phyloP scores from a whole-genome alignment of 345 rosid species.

The Leavenworthia alabamica region DNA sequence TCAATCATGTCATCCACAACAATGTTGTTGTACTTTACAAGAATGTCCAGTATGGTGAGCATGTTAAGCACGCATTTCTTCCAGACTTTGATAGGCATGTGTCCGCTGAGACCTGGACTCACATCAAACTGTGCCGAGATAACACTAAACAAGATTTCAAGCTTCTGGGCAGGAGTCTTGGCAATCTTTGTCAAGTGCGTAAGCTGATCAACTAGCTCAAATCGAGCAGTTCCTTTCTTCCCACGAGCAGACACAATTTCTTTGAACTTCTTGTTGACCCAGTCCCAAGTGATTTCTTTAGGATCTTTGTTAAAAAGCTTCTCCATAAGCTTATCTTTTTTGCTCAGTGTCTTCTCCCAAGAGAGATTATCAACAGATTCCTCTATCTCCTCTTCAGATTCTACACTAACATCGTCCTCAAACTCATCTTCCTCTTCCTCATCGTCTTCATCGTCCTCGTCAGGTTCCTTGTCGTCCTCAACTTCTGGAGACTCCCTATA shows the following conservation, averaged over 20 bases:
- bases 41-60: constrained; percentile 74
- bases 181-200: constrained; percentile 86
- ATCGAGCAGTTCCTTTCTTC: constrained; percentile 89
- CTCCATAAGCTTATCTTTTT: constrained; percentile 73
- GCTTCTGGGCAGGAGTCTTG: constrained; percentile 97
- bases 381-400: constrained; percentile 35
- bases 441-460: constrained; percentile 45
- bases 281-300: constrained; percentile 86
- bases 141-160: constrained; percentile 82
- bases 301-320: constrained; percentile 70
- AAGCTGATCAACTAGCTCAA: constrained; percentile 95
- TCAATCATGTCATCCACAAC: constrained; percentile 71
- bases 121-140: constrained; percentile 96
- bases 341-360: constrained; percentile 77
- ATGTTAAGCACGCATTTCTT: constrained; percentile 82
- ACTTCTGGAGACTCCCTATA: constrained; percentile 65
- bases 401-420: constrained; percentile 28
- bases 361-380: constrained; percentile 30
- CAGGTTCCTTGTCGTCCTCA: constrained; percentile 52
- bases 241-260: constrained; percentile 94
- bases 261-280: constrained; percentile 81
- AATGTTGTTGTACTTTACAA: constrained; percentile 60
- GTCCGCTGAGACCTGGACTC: constrained; percentile 89
- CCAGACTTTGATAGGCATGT: constrained; percentile 95
- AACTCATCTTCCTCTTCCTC: constrained; percentile 49